Evolutionary conservation across 2,329 filamentous ascomycete genomes (phyloP), one percentile per base, ranked within the genome.

Genomic region (Chaetomium strumarium): DNA sequence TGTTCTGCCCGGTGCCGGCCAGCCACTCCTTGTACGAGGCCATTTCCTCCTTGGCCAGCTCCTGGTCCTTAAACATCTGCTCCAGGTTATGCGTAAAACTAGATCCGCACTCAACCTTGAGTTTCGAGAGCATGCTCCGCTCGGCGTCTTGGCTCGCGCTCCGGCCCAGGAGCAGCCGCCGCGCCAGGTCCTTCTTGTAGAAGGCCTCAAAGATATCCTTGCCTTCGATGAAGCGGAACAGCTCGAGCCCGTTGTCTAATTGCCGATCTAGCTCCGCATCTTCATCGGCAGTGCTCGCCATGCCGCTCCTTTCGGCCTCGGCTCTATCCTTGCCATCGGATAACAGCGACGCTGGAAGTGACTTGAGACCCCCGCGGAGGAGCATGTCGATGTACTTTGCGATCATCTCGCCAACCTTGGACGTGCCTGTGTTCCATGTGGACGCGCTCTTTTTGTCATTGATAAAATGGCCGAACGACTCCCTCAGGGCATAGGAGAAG

Each of bases 31-130:
- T 93, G 72, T 95, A 99, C 0, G 86, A 82, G n/a, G 79, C 72
- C 86, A 97, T 95, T 66, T 97, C 92, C 62, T 97, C 93, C 55
- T 87, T 86, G 12, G 88, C 88, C 17, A 96, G 78, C 66, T 96
- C 91, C 68, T 97, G 90, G 64, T 99, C 93, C 68, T 95, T 96
- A 75, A 99, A 99, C 93, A 99, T 99, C 57, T 92, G 89, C 70
- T 99, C 95, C 0, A 99, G 77, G 64, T 99, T 99, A 66, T 96
- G 91, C 0, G 93, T 99, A 67, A 99, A 97, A 61, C 83, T 88
- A 13, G 88, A 86, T 37, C 93, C 93, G 66, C 93, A 99, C 73
- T 99, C 93, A 60, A 84, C 87, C 71, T 93, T 92, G 29, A 99
- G 77, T 60, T 95, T 89, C 24, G 88, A 79, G 44, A 99, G 79